phyloP scores from a whole-genome alignment of 306 rosid species.

The Cucumis sativus region DNA sequence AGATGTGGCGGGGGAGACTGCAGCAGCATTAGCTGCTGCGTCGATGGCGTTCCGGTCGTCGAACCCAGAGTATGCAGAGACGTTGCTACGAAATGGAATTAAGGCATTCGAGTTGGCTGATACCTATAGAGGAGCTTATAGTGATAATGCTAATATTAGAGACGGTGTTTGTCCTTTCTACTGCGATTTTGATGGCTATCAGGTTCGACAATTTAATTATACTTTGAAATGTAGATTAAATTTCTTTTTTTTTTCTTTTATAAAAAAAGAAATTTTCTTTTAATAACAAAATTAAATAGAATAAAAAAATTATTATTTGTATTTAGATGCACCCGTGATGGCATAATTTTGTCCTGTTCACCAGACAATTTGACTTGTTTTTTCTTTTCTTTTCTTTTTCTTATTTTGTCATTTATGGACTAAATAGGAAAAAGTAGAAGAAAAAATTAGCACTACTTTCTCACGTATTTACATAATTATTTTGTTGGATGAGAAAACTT shows the following conservation, averaged over 20 bases:
- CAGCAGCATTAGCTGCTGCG: slow-evolving; percentile 75
- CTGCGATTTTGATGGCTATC: slow-evolving; percentile 84
- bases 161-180: slow-evolving; percentile 75
- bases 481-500: too few relatives aligned
- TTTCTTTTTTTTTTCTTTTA: too few relatives aligned
- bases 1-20: slow-evolving; percentile 74
- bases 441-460: too few relatives aligned
- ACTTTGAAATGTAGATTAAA: too few relatives aligned
- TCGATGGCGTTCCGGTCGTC: slow-evolving; percentile 67
- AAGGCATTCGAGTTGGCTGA: slow-evolving; percentile 68
- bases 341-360: neutral
- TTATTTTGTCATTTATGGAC: neutral
- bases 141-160: slow-evolving; percentile 54
- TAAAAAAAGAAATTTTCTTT: too few relatives aligned
- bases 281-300: too few relatives aligned
- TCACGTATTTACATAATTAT: too few relatives aligned
- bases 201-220: slow-evolving; percentile 17
- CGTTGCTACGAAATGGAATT: slow-evolving; percentile 54
- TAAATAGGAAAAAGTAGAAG: neutral
- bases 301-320: too few relatives aligned
- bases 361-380: neutral
- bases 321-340: neutral
- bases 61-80: slow-evolving; percentile 55
- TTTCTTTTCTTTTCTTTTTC: neutral
- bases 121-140: slow-evolving; percentile 72